phyloP scores from a whole-genome alignment of 441 rosid genomes.

The Daphne laureola region DNA sequence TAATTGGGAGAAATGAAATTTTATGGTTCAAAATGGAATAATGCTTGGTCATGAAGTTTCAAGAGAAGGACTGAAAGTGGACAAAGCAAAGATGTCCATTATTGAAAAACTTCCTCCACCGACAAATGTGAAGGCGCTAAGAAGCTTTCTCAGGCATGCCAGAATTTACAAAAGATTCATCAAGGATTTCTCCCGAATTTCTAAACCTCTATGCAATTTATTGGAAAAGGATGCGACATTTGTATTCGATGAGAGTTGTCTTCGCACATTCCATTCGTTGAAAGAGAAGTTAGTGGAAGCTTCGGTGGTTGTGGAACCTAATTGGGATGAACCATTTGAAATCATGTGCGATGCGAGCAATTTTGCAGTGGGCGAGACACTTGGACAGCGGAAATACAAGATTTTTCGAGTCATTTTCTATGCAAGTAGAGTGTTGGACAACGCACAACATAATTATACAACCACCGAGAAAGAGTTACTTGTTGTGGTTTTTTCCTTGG shows the following conservation, averaged over 20 bases:
- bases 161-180: background rate
- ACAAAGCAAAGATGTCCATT: background rate
- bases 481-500: too few relatives aligned
- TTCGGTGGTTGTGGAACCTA: too few relatives aligned
- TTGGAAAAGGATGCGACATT: background rate
- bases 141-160: background rate
- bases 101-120: background rate
- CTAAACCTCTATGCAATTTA: background rate
- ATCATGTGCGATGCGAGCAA: too few relatives aligned
- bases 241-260: background rate
- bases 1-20: background rate
- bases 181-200: background rate
- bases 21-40: conserved; percentile 2
- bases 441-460: too few relatives aligned
- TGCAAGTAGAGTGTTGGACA: too few relatives aligned
- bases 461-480: too few relatives aligned
- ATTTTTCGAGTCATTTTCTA: too few relatives aligned
- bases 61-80: background rate
- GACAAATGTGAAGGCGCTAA: background rate
- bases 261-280: too few relatives aligned
- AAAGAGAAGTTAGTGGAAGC: too few relatives aligned
- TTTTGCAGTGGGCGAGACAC: too few relatives aligned
- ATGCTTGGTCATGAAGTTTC: background rate
- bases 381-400: too few relatives aligned
- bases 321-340: too few relatives aligned